phyloP scores from a whole-genome alignment of 78 protist genomes.

The slime mould (Dictyostelium discoideum) region DNA sequence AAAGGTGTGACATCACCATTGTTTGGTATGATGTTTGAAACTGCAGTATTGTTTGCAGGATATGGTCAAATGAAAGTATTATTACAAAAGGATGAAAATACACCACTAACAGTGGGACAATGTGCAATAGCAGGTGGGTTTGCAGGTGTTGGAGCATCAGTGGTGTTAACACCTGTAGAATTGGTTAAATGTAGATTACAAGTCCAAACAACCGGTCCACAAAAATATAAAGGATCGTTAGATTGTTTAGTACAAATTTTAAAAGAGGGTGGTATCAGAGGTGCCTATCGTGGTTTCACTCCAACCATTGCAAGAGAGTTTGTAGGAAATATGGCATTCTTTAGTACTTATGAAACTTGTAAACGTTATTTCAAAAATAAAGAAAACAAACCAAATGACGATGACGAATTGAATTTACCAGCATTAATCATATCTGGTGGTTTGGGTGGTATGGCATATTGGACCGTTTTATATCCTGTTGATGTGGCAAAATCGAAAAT shows the following conservation, averaged over 20 bases:
- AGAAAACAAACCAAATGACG: background rate
- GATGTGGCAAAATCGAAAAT: slow-evolving; percentile 57
- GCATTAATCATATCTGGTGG: slow-evolving; percentile 51
- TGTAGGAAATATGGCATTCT: slow-evolving; percentile 67
- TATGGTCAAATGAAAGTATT: slow-evolving; percentile 72
- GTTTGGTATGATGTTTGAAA: slow-evolving; percentile 70
- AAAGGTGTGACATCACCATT: slow-evolving; percentile 69
- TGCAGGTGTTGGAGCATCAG: slow-evolving; percentile 46
- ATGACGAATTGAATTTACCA: background rate
- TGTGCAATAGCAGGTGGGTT: slow-evolving; percentile 39
- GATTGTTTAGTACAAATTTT: slow-evolving; percentile 34
- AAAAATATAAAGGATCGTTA: slow-evolving; percentile 40
- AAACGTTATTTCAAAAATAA: background rate
- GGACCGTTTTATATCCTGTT: slow-evolving; percentile 53
- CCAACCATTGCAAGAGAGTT: slow-evolving; percentile 73
- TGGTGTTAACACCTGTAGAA: slow-evolving; percentile 58
- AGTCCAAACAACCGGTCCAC: slow-evolving; percentile 49
- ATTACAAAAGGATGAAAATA: slow-evolving; percentile 3
- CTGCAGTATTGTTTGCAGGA: slow-evolving; percentile 50
- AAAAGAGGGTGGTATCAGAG: slow-evolving; percentile 38
- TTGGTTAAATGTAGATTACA: slow-evolving; percentile 73
- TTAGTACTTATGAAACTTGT: slow-evolving; percentile 42
- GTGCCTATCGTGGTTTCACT: slow-evolving; percentile 59
- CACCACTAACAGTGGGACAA: background rate
- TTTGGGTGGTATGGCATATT: slow-evolving; percentile 69